Evolutionary conservation across 306 rosid species (phyloP), one percentile per base, ranked within the genome.

Genomic region (Urtica urens): DNA sequence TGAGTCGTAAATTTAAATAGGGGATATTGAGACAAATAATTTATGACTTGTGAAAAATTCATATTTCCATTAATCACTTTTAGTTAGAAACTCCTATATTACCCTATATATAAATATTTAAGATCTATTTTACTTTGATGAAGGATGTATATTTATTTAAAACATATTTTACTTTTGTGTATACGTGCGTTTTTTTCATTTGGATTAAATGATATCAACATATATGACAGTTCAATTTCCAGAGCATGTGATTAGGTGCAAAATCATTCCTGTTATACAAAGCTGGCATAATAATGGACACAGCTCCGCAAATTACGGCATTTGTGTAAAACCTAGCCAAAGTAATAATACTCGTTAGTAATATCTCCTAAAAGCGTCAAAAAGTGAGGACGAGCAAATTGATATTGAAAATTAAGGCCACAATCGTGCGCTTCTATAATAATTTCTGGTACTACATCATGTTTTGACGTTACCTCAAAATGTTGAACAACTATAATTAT

Each of bases 231-330:
- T 48, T 48, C 29, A 18, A 21, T 21, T 45, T 25, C 27, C 29
- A 20, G 11, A 45, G 49, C 49, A 3, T 45, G 29, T 45, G 49
- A 21, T 45, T 21, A 49, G 24, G 18, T 3, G 18, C 7, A 49
- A 26, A 10, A 9, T 25, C 38, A 12, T 8, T 28, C 35, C 22
- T 20, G 28, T 49, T 27, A 51, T 12, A 31, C 24, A 33, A 51
- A 51, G 57, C 35, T 35, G 43, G 23, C 12, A 17, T 5, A n/a
- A 28, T 16, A 16, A n/a, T 21, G 43, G 57, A 51, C 57, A 51
- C 17, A 24, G 14, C 57, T 31, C 42, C 57, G 57, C 20, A 3
- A 34, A 34, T 51, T 20, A 33, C 7, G 57, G 57, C 19, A 14
- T 19, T 19, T 31, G 34, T 35, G 57, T 21, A 41, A 51, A 49